phyloP scores from a whole-genome alignment of 2,329 filamentous ascomycete species.

The Beauveria caledonica region DNA sequence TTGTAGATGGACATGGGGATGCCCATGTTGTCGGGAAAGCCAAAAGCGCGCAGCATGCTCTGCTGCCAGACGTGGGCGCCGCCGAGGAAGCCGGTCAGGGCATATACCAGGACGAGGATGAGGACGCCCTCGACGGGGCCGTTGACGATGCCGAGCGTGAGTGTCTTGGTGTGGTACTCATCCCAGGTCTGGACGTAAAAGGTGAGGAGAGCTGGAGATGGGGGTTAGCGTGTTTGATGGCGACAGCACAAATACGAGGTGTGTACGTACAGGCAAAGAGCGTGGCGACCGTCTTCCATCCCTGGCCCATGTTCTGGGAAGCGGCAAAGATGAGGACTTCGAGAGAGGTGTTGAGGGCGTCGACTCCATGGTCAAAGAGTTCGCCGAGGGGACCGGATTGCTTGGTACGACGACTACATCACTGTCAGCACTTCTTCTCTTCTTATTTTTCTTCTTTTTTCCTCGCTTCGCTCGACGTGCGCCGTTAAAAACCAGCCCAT shows the following conservation, averaged over 20 bases:
- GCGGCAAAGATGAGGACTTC: slow-evolving; percentile 88
- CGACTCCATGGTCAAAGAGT: slow-evolving; percentile 94
- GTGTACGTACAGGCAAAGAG: slow-evolving; percentile 66
- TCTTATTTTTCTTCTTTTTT: not conserved
- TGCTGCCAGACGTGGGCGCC: slow-evolving; percentile 92
- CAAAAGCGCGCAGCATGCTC: slow-evolving; percentile 63
- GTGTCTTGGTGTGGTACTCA: slow-evolving; percentile 94
- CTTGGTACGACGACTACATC: slow-evolving; percentile 64
- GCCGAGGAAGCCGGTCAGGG: slow-evolving; percentile 74
- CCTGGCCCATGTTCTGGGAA: slow-evolving; percentile 86
- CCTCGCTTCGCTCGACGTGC: slow-evolving; percentile 7
- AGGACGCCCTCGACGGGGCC: slow-evolving; percentile 93
- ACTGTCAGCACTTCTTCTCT: not conserved
- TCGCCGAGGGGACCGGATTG: slow-evolving; percentile 93
- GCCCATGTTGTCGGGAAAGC: slow-evolving; percentile 53
- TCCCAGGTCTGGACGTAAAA: slow-evolving; percentile 99
- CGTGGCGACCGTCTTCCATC: slow-evolving; percentile 77
- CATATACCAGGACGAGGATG: slow-evolving; percentile 73
- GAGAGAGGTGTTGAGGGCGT: slow-evolving; percentile 92
- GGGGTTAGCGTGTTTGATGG: slow-evolving; percentile 9
- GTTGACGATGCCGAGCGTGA: slow-evolving; percentile 85
- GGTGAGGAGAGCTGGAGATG: slow-evolving; percentile 64
- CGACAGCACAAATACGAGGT: not conserved
- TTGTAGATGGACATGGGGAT: slow-evolving; percentile 68
- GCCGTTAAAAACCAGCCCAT: not conserved